These are phyloP conservation scores for Trapa bicornis DNA, from an alignment of 345 rosid genomes.

Conservation along the genomic window DNA sequence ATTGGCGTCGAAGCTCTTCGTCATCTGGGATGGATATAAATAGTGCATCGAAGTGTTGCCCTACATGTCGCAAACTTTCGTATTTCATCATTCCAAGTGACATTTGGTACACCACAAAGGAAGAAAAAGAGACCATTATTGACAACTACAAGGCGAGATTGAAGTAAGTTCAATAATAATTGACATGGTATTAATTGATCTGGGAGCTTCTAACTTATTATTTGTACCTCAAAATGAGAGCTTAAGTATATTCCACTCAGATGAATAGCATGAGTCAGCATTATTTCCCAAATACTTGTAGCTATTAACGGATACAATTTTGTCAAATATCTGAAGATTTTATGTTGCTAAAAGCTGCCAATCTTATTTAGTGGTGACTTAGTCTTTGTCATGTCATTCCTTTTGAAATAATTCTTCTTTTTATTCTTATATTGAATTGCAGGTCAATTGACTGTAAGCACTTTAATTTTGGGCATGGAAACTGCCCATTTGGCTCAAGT, in stretches of 20 bases:
- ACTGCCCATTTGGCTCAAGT: slow-evolving; percentile 90
- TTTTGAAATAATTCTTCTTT: neutral
- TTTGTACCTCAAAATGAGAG: neutral
- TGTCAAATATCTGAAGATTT: neutral
- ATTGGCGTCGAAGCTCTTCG: slow-evolving; percentile 82
- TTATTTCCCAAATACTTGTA: neutral
- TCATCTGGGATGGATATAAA: slow-evolving; percentile 83
- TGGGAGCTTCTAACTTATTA: neutral
- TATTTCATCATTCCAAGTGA: slow-evolving; percentile 93
- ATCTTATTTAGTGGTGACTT: neutral
- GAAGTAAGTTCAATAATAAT: slow-evolving; percentile 29
- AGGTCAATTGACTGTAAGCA: slow-evolving; percentile 90
- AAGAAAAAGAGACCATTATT: slow-evolving; percentile 63
- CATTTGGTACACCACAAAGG: slow-evolving; percentile 73
- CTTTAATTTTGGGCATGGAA: slow-evolving; percentile 83
- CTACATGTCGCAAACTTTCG: slow-evolving; percentile 86
- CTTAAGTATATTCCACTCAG: neutral
- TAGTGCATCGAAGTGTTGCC: slow-evolving; percentile 75
- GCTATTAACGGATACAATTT: neutral
- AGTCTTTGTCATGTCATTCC: neutral
- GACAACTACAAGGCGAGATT: slow-evolving; percentile 76
- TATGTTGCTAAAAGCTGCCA: neutral
- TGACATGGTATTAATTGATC: neutral
- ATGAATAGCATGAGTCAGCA: neutral
- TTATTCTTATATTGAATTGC: slow-evolving; percentile 3